Base-by-base conservation (phyloP, 2,329 filamentous ascomycete genomes). In the Setomelanomma holmii region DNA sequence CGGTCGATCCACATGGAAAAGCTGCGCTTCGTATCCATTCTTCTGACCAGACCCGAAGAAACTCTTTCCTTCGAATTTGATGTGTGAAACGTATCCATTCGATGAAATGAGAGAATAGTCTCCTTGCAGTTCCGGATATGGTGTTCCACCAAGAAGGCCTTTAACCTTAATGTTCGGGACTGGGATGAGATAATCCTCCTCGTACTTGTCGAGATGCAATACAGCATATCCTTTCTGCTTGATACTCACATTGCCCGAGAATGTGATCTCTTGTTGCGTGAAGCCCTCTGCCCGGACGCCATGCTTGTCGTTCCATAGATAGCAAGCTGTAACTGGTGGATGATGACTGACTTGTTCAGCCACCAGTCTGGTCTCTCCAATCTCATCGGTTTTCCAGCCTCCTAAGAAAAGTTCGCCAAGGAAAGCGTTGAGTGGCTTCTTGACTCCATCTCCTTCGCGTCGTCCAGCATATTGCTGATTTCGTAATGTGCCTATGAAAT, bases 351-450 rank as follows among this genome's bases (percentile, higher is more conserved):
- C 77, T 65, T 80, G 78, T 60, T 80, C 78, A 12, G 73, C 71
- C 1, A 80, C 68, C 7, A 80, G 56, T 33, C 64, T 70, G 2
- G 76, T 79, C 45, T 75, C 71, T 16, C 76, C 75, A 19, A 70
- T 61, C 34, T 73, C 69, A n/a, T 61, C 60, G 23, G 63, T 60
- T 6, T 66, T 53, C 61, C 63, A 73, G 14, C 46, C 58, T 12
- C 69, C 78, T 3, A 80, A 49, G 56, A 81, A 82, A 1, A 81
- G 46, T 49, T 82, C 79, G 0, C 79, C 79, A 1, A 82, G 67
- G 45, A 82, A 81, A 1, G 80, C 78, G 54, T 82, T 82, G 41
- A 82, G 61, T 0, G 80, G 80, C 56, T 82, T 83, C 68, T 80
- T 82, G 1, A 79, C 73, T 4, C 77, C 78, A 12, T 78, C 73